These are phyloP conservation scores for Fusarium begoniae DNA, from an alignment of 2,329 filamentous ascomycete genomes.

Conservation along the genomic window DNA sequence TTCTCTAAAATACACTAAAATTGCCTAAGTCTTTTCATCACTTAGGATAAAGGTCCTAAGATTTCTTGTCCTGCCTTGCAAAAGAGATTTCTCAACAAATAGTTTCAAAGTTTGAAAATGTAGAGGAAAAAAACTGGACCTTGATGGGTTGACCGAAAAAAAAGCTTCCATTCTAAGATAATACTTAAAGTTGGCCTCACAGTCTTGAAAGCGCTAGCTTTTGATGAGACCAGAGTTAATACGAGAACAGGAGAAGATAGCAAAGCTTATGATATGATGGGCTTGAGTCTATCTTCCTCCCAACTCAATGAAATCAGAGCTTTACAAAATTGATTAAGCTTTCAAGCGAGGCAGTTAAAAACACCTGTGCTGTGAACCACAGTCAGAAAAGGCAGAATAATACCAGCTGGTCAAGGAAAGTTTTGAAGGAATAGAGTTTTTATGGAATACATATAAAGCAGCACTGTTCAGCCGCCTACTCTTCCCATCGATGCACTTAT, in stretches of 20 bases:
- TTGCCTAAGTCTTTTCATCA: too few relatives aligned
- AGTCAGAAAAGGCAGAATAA: neutral
- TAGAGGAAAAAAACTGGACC: neutral
- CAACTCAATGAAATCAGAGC: neutral
- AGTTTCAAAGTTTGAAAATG: neutral
- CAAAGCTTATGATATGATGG: neutral
- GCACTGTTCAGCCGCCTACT: neutral
- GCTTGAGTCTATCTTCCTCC: neutral
- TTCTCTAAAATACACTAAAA: too few relatives aligned
- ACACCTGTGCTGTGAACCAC: neutral
- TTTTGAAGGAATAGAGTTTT: neutral
- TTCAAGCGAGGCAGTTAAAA: neutral
- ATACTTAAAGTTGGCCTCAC: neutral
- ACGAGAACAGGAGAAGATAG: too few relatives aligned
- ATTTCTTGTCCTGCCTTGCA: too few relatives aligned
- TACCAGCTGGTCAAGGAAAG: neutral
- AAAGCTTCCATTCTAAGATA: rapidly evolving
- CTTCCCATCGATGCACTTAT: neutral
- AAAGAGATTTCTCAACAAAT: too few relatives aligned
- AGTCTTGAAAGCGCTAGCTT: rapidly evolving
- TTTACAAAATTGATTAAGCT: neutral
- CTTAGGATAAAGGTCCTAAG: too few relatives aligned
- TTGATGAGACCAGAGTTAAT: neutral
- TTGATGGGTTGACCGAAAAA: neutral
- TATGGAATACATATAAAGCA: too few relatives aligned